phyloP scores from a whole-genome alignment of 2,329 filamentous ascomycete species.

The Diplodia seriata region DNA sequence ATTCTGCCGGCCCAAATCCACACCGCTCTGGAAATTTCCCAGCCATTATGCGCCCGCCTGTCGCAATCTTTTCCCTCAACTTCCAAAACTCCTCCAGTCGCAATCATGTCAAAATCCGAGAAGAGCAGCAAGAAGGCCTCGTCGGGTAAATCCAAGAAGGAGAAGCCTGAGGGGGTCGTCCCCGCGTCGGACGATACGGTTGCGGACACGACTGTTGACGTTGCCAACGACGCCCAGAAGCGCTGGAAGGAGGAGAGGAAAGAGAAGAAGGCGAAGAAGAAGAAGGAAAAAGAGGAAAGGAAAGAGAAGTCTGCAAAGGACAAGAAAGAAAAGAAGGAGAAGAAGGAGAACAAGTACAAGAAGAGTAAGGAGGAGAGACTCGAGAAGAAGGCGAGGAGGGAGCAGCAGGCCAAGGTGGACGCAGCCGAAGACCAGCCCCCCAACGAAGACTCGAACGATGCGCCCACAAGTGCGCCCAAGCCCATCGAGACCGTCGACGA shows the following conservation, averaged over 20 bases:
- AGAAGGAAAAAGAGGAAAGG: background rate
- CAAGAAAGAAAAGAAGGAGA: constrained; percentile 44
- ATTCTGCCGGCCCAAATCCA: constrained; percentile 11
- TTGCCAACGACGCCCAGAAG: background rate
- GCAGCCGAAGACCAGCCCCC: background rate
- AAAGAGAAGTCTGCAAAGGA: background rate
- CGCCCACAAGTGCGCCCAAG: background rate
- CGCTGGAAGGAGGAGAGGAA: background rate
- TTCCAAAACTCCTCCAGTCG: background rate
- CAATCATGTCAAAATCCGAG: constrained; percentile 32
- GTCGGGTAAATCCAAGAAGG: constrained; percentile 12
- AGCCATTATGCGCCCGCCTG: constrained; percentile 2
- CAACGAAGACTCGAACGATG: background rate
- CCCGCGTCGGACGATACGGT: background rate
- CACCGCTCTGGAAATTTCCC: constrained; percentile 27
- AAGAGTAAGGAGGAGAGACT: constrained; percentile 36
- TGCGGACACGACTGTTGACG: background rate
- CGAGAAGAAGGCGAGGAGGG: constrained; percentile 10
- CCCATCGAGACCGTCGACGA: background rate
- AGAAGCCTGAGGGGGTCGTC: constrained; percentile 1
- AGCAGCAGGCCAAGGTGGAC: background rate
- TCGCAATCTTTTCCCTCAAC: background rate
- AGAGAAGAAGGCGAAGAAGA: constrained; percentile 3
- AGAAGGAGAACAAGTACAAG: constrained; percentile 43
- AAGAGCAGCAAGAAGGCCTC: constrained; percentile 39